These are phyloP conservation scores for Exophiala mesophila DNA, from an alignment of 2,329 filamentous ascomycete species.

Conservation along the genomic window DNA sequence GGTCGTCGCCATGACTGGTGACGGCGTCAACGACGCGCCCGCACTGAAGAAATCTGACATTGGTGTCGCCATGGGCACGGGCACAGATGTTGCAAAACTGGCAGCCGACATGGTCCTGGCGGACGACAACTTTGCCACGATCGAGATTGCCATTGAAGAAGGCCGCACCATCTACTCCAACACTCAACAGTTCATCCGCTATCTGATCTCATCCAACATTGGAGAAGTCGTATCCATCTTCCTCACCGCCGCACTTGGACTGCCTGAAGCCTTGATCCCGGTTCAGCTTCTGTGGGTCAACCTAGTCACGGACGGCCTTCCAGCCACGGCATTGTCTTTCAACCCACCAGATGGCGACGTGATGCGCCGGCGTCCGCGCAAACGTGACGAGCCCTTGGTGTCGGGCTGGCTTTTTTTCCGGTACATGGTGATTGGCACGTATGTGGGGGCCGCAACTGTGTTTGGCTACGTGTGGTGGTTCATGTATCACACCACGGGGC, in stretches of 20 bases:
- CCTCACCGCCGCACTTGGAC: slow-evolving; percentile 88
- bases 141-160: slow-evolving; percentile 92
- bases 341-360: slow-evolving; percentile 98
- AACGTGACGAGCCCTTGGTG: slow-evolving; percentile 88
- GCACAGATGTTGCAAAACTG: slow-evolving; percentile 93
- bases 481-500: slow-evolving; percentile 87
- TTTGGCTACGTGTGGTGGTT: slow-evolving; percentile 99
- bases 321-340: slow-evolving; percentile 92
- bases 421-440: slow-evolving; percentile 92
- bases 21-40: slow-evolving; percentile 96
- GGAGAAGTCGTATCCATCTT: slow-evolving; percentile 99
- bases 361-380: slow-evolving; percentile 86
- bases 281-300: slow-evolving; percentile 99
- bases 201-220: slow-evolving; percentile 98
- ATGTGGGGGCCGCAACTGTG: slow-evolving; percentile 91
- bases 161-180: slow-evolving; percentile 99
- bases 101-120: slow-evolving; percentile 98
- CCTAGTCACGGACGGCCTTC: slow-evolving; percentile 92
- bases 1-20: slow-evolving; percentile 98
- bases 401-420: slow-evolving; percentile 96
- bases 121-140: slow-evolving; percentile 98
- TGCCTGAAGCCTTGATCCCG: slow-evolving; percentile 95
- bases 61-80: slow-evolving; percentile 96
- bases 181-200: slow-evolving; percentile 98
- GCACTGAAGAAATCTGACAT: slow-evolving; percentile 98